Base-by-base conservation (phyloP, 2,329 filamentous ascomycete genomes). In the Penicillium sp. region DNA sequence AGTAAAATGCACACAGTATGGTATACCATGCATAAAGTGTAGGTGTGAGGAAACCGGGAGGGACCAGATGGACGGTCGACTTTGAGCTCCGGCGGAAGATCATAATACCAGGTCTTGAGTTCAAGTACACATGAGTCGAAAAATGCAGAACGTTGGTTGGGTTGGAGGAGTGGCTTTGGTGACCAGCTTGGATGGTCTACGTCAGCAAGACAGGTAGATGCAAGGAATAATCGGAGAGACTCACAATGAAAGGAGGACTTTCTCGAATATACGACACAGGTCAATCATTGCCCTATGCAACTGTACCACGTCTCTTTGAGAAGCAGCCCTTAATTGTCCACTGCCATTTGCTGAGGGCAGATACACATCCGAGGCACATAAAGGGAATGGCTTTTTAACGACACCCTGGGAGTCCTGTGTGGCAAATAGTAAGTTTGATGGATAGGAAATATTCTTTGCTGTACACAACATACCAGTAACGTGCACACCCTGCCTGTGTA, bases 401-500 rank as follows among this genome's bases (percentile, higher is more conserved):
- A 63, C 63, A 16, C 67, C 69, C 59, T 71, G 69, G 0, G 61
- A 67, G 14, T 70, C 68, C 70, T 72, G 8, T 12, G 5, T 8
- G 22, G 30, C 9, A 41, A n/a, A 30, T 33, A 36, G 16, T 42
- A 2, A 40, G 40, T 36, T 36, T 31, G 2, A 16, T 22, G 35
- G 16, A 31, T 26, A 10, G 1, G 8, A 22, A 11, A 22, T 5
- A 5, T 17, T n/a, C 1, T 11, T 11, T 25, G 22, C 12, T 16
- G n/a, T 26, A 3, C 4, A 3, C 4, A 9, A 51, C 64, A n/a
- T 65, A 74, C 71, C 60, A 74, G 50, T 55, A 74, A 66, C 3
- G 69, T 70, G 52, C 72, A 75, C 7, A 74, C 66, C 9, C 72
- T 64, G 0, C 72, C 72, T 1, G 70, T 72, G 47, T 74, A 74